Evolutionary conservation across 1,284 basidiomycete genomes (phyloP).

Genomic region (Waitea zeae): DNA sequence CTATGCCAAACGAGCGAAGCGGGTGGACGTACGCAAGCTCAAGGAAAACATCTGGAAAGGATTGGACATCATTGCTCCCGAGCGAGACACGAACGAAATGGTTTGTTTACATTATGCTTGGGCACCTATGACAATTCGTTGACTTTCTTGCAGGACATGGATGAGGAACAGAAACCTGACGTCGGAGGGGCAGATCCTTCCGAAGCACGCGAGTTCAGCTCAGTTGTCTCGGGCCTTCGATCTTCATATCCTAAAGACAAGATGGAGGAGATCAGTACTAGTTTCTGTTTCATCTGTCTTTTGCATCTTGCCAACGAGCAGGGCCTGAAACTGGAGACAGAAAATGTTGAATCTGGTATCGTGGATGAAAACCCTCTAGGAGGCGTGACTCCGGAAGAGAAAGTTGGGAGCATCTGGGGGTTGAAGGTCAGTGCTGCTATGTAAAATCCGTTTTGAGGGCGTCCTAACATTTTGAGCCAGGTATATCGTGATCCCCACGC

Average conservation of each 20-base stretch:
- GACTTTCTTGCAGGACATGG: slow-evolving; percentile 30
- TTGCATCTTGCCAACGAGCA: slow-evolving; percentile 92
- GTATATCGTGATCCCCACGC: background rate
- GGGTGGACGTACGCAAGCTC: slow-evolving; percentile 90
- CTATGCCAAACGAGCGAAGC: slow-evolving; percentile 90
- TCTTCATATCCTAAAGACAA: slow-evolving; percentile 80
- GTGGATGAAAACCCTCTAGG: slow-evolving; percentile 13
- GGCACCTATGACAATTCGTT: background rate
- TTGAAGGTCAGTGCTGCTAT: slow-evolving; percentile 37
- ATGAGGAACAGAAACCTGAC: slow-evolving; percentile 26
- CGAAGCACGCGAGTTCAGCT: slow-evolving; percentile 65
- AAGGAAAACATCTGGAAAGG: slow-evolving; percentile 98
- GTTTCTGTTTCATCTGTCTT: slow-evolving; percentile 98
- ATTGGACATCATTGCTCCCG: slow-evolving; percentile 46
- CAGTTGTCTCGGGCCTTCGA: slow-evolving; percentile 72
- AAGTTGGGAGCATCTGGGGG: slow-evolving; percentile 59
- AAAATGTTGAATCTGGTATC: slow-evolving; percentile 15
- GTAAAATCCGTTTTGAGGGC: background rate
- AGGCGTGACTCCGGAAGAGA: slow-evolving; percentile 17
- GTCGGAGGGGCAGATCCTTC: slow-evolving; percentile 38
- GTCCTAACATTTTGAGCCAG: background rate
- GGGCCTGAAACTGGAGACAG: slow-evolving; percentile 65
- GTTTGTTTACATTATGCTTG: slow-evolving; percentile 36
- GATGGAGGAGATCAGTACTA: slow-evolving; percentile 96
- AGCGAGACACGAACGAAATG: slow-evolving; percentile 22